Evolutionary conservation across 1,284 basidiomycete genomes (phyloP), one percentile per base, ranked within the genome.

Genomic region (Fistulinella cinereoalba): DNA sequence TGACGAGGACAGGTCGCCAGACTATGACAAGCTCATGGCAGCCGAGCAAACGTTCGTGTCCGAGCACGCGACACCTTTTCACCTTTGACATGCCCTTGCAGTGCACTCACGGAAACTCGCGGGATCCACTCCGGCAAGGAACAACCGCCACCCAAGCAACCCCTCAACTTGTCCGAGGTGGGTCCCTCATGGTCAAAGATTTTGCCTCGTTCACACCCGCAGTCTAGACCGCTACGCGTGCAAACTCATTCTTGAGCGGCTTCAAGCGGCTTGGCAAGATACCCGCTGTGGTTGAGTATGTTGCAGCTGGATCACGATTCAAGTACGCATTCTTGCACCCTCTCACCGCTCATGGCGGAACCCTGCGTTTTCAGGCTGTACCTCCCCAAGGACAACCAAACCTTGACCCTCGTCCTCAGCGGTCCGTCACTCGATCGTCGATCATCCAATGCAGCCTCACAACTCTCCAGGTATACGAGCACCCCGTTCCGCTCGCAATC

Each of bases 51-150:
- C 71, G 89, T 93, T 58, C 69, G 86, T 72, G 9, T n/a, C n/a
- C n/a, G n/a, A n/a, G 40, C 3, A 15, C 23, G 16, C 13, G 21
- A 9, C 13, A 5, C 37, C 23, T 23, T 9, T 24, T 36, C 19
- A 12, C 24, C 27, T 22, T 25, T 24, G 46, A 43, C 18, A 19
- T 6, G 12, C 31, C 16, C 8, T 40, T 45, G 47, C 56, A 92
- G 89, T 32, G 94, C 95, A 34, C 76, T 81, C 0, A 67, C 85
- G 2, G 95, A 93, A 46, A 65, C 68, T n/a, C 83, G 88, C 47
- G 96, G 96, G 5, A 77, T 99, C 15, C 96, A 99, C 66, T 95
- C 93, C 15, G 87, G 89, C 39, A 97, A 97, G 69, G 94, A 97
- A 40, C 73, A 88, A 18, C 83, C 70, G 48, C 77, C 73, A 62